Conservation (phyloP, 2,329 filamentous ascomycete genomes). For the Claviceps maximensis region DNA sequence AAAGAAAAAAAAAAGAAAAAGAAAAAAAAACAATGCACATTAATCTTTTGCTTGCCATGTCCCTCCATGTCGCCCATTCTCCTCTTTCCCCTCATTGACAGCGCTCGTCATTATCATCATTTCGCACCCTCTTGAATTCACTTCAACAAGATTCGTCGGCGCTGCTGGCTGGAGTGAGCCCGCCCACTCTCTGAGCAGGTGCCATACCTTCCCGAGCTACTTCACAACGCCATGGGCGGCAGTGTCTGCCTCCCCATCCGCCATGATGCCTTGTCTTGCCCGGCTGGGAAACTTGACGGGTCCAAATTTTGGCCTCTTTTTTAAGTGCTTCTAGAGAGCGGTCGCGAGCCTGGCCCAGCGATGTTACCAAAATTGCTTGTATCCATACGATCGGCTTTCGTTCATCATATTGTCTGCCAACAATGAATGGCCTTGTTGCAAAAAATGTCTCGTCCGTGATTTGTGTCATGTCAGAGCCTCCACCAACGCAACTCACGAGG, state of each 20-base stretch:
- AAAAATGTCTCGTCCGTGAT: slow-evolving; percentile 57
- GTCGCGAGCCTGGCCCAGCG: slow-evolving; percentile 49
- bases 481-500: slow-evolving; percentile 61
- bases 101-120: slow-evolving; percentile 1
- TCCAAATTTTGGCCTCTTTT: slow-evolving; percentile 47
- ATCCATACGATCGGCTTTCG: slow-evolving; percentile 46
- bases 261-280: slow-evolving; percentile 41
- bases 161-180: slow-evolving; percentile 18
- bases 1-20: neutral
- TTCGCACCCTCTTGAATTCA: slow-evolving; percentile 3
- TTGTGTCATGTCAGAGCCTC: slow-evolving; percentile 47
- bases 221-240: slow-evolving; percentile 76
- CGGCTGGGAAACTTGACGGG: slow-evolving; percentile 26
- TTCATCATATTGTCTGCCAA: slow-evolving; percentile 56
- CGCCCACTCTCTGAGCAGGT: slow-evolving; percentile 34
- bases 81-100: neutral
- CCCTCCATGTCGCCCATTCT: neutral
- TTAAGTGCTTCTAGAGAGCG: slow-evolving; percentile 51
- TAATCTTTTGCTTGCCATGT: neutral
- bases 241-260: slow-evolving; percentile 55
- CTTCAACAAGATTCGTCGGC: slow-evolving; percentile 35
- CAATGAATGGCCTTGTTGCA: slow-evolving; percentile 57
- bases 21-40: neutral
- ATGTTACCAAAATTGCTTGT: slow-evolving; percentile 37
- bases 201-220: slow-evolving; percentile 71